Base-by-base conservation (phyloP, 2,329 filamentous ascomycete genomes). In the Monilinia aucupariae region DNA sequence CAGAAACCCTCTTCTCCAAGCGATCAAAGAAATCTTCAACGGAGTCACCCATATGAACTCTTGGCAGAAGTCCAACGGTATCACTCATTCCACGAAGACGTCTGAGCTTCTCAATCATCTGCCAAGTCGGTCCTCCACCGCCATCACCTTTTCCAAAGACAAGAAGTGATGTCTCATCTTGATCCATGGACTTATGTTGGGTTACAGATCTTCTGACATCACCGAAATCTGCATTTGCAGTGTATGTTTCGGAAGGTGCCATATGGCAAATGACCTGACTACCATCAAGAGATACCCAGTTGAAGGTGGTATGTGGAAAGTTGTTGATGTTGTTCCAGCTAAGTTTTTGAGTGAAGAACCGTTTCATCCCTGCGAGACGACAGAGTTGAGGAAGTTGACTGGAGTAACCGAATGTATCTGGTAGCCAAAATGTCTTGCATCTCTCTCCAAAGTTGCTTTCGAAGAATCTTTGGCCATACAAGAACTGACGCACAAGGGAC, bases 291-390 rank as follows among this genome's bases (percentile, higher is more conserved):
- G 92, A 86, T 39, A 99, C 92, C 94, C 94, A 99, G 76, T 96
- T 96, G 81, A 99, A 99, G 0, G 94, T 97, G 7, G 94, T 97
- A 74, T 97, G 94, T 0, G 94, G 94, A 78, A 97, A 99, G 73
- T 90, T 96, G 78, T 97, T 97, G 82, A 97, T 97, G 75, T 97
- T 97, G 80, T 97, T 97, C 94, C 94, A 99, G 80, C 93, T 97
- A 64, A 99, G 81, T 79, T 99, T 99, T 76, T 99, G 94, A 0
- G 94, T 99, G 72, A 99, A 89, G 80, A 99, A 99, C 41, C 93
- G 86, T 64, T 85, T 90, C 94, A 99, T 97, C 25, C 92, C 93
- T n/a, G 94, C 90, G 34, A 97, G 80, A 4, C 93, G 89, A 74
- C 92, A 97, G 49, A 99, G 80, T 73, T 99, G 94, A 15, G 94